Base-by-base conservation (phyloP, 2,329 filamentous ascomycete genomes). In the Sclerotinia borealis region DNA sequence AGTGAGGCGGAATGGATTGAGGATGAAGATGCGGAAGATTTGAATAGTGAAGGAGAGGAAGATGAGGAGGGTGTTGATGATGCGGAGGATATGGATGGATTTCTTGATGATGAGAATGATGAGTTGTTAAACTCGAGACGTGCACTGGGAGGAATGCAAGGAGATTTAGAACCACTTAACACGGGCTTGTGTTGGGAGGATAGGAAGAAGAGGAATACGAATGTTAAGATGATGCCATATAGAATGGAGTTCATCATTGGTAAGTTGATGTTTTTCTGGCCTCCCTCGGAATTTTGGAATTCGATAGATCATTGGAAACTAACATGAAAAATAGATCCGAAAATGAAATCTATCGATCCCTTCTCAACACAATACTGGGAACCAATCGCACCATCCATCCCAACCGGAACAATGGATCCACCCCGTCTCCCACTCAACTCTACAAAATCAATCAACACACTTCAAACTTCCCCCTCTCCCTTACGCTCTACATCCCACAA, bases 141-240 rank as follows among this genome's bases (percentile, higher is more conserved):
- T 74, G 52, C 52, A n/a, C 2, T 56, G 29, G 76, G 87, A 77
- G 75, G 83, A 8, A 78, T 83, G 70, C 84, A 79, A 37, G 85
- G 87, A 36, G 86, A 91, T 68, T 81, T 96, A 71, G 85, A 93
- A 72, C 91, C 92, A 0, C 79, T 89, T 48, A 90, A 83, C 72
- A 91, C 87, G 4, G 95, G 93, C 0, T 78, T 98, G 11, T 95
- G 89, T 73, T 99, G 92, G 84, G 91, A 96, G 72, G 83, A 89
- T 72, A 74, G 71, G 43, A 73, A 77, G 66, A 77, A 79, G 56
- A 75, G 77, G 67, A 81, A 73, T 71, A 80, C 75, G 68, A 81
- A 75, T 70, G 77, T 79, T 2, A 81, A 81, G 43, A 75, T 83
- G 66, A 77, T 85, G 64, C 79, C 82, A 9, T 91, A 89, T 75